phyloP scores from a whole-genome alignment of 176 grass and related monocot genomes.

The Eragrostis nindensis region DNA sequence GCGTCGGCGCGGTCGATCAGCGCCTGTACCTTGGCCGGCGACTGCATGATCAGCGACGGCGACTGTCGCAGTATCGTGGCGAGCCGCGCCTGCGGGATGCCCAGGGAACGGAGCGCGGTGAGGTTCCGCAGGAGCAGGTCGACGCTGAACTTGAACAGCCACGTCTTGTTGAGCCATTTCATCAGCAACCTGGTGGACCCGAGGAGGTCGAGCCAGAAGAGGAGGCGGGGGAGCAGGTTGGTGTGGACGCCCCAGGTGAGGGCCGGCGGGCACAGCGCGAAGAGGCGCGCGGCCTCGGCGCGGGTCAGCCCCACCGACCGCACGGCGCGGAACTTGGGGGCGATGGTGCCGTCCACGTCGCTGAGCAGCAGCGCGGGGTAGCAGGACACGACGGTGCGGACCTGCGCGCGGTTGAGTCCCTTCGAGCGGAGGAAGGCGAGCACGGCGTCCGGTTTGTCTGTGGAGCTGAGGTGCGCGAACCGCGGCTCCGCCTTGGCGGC shows the following conservation, averaged over 20 bases:
- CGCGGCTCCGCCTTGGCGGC: conserved; percentile 39
- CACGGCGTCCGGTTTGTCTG: conserved; percentile 23
- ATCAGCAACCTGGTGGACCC: conserved; percentile 49
- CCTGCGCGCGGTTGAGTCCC: conserved; percentile 36
- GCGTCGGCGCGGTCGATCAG: conserved; percentile 32
- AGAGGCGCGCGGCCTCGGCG: conserved; percentile 34
- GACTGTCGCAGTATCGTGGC: not conserved
- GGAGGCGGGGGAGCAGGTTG: conserved; percentile 42
- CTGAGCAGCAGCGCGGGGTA: conserved; percentile 37
- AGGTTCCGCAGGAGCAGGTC: conserved; percentile 35
- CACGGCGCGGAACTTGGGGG: conserved; percentile 44
- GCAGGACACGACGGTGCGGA: conserved; percentile 14
- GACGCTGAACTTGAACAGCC: conserved; percentile 42
- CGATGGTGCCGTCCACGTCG: conserved; percentile 44
- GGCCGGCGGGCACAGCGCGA: conserved; percentile 31
- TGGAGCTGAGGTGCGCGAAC: conserved; percentile 39
- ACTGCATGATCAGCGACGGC: conserved; percentile 31
- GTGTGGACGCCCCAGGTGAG: conserved; percentile 40
- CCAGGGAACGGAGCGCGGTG: not conserved
- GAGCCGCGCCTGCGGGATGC: conserved; percentile 11
- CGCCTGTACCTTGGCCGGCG: conserved; percentile 6
- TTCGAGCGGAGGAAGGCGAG: conserved; percentile 44
- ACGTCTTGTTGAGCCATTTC: conserved; percentile 45
- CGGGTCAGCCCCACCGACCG: conserved; percentile 31
- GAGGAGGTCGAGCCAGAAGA: conserved; percentile 53